These are phyloP conservation scores for Metschnikowia shivogae DNA, from an alignment of 805 yeast species.

Conservation along the genomic window DNA sequence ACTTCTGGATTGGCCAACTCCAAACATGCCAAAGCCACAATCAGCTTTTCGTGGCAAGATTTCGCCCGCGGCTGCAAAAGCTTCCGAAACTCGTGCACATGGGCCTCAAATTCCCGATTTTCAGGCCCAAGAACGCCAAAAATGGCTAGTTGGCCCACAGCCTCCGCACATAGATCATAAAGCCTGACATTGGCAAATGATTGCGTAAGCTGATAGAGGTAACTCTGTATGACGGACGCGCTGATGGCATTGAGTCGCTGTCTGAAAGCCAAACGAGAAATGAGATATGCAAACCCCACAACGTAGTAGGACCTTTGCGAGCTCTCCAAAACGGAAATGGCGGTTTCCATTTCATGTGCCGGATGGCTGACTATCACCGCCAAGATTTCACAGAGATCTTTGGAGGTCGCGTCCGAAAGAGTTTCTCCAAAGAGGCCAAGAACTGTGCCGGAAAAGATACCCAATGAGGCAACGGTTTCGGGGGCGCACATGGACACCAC, in stretches of 20 bases:
- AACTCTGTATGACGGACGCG: constrained; percentile 9
- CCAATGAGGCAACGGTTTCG: constrained; percentile 20
- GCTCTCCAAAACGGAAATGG: not conserved
- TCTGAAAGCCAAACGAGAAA: constrained; percentile 44
- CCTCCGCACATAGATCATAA: constrained; percentile 31
- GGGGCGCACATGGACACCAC: constrained; percentile 32
- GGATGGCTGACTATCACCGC: constrained; percentile 51
- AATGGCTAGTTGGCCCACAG: constrained; percentile 40
- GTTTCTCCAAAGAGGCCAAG: constrained; percentile 22
- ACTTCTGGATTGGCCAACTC: constrained; percentile 34
- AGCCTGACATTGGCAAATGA: constrained; percentile 20
- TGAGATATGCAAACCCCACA: constrained; percentile 40
- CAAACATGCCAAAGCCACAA: constrained; percentile 52
- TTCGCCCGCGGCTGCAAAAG: constrained; percentile 41
- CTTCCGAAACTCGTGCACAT: constrained; percentile 17
- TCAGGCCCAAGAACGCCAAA: constrained; percentile 46
- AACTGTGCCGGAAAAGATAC: constrained; percentile 19
- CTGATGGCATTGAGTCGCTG: constrained; percentile 8
- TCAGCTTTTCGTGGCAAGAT: constrained; percentile 56
- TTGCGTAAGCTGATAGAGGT: constrained; percentile 10
- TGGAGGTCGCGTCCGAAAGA: constrained; percentile 20
- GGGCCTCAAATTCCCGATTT: constrained; percentile 8
- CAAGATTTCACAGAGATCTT: constrained; percentile 39
- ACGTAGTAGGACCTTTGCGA: constrained; percentile 18
- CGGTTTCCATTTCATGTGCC: constrained; percentile 6